Evolutionary conservation across 805 yeast genomes (phyloP).

Genomic region (Cyberlindnera sargentensis): DNA sequence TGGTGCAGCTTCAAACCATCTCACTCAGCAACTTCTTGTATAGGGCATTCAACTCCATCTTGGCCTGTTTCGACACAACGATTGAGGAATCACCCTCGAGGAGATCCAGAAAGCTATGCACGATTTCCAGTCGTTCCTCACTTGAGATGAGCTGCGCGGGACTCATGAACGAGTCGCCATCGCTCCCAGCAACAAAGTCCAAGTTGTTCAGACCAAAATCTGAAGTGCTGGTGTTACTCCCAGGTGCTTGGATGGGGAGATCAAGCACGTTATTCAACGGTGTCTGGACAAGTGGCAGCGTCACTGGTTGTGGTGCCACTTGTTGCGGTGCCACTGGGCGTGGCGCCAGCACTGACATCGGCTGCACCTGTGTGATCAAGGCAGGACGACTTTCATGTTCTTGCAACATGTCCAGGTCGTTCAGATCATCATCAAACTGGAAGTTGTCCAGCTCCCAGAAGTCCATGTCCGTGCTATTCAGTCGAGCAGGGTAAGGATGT

Average conservation of each 20-base stretch:
- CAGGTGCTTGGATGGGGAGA: no score
- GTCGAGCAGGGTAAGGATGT: neutral
- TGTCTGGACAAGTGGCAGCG: no score
- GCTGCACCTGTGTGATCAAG: constrained; percentile 11
- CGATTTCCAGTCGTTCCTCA: constrained; percentile 3
- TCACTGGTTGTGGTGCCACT: no score
- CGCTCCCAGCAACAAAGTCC: neutral
- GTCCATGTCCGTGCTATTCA: neutral
- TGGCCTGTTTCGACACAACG: constrained; percentile 7
- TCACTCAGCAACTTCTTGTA: constrained; percentile 1
- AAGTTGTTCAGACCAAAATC: neutral
- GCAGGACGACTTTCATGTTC: neutral
- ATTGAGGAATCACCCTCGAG: constrained; percentile 6
- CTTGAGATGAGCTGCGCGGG: constrained; percentile 1
- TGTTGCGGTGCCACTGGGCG: no score
- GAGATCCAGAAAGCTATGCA: constrained; percentile 7
- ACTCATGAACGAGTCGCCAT: neutral
- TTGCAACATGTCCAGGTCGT: constrained; percentile 2
- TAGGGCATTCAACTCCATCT: constrained; percentile 3
- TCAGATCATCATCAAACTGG: constrained; percentile 5
- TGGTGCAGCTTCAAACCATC: neutral
- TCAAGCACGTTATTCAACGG: no score
- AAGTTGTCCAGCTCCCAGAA: constrained; percentile 2
- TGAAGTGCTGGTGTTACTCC: neutral
- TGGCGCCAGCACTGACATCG: constrained; percentile 19